Percentiles rank a stretch among this genome's conserved stretches.
Evolutionary conservation across 2,329 filamentous ascomycete species (phyloP).

Genomic region (Akanthomyces muscarius): DNA sequence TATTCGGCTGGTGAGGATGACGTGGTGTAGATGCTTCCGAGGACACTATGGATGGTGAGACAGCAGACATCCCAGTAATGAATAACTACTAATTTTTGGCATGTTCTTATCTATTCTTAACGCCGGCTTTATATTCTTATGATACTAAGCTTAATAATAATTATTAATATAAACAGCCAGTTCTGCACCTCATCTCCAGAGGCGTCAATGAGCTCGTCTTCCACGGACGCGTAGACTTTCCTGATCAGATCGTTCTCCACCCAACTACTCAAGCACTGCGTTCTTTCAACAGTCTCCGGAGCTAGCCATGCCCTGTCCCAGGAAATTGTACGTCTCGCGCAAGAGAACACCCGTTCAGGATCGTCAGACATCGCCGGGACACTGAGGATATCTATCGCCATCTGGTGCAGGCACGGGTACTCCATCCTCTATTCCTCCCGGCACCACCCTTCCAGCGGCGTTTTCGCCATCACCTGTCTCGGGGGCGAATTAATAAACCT

Average conservation of each 20-base stretch:
- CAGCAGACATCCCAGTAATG: slow-evolving; percentile 10
- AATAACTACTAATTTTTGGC: slow-evolving; percentile 1
- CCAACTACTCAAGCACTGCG: neutral
- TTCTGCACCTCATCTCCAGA: neutral
- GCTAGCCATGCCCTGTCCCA: neutral
- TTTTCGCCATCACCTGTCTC: neutral
- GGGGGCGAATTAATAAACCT: neutral
- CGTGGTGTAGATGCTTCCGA: too few species aligned
- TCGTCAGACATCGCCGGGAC: slow-evolving; percentile 3
- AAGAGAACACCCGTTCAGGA: slow-evolving; percentile 15
- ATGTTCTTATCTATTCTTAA: slow-evolving; percentile 6
- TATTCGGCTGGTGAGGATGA: too few species aligned
- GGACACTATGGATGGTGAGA: too few species aligned
- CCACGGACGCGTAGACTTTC: neutral
- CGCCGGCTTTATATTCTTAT: neutral
- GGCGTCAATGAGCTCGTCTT: neutral
- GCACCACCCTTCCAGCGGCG: neutral
- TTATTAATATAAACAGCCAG: neutral
- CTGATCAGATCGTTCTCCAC: neutral
- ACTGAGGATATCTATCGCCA: neutral
- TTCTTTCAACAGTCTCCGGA: neutral
- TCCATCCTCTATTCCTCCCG: neutral
- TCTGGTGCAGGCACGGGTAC: neutral
- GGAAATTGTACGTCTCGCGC: neutral
- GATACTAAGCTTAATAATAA: slow-evolving; percentile 6